These are phyloP conservation scores for Pleoardoris graminearum DNA, from an alignment of 2,329 filamentous ascomycete species.

Conservation along the genomic window DNA sequence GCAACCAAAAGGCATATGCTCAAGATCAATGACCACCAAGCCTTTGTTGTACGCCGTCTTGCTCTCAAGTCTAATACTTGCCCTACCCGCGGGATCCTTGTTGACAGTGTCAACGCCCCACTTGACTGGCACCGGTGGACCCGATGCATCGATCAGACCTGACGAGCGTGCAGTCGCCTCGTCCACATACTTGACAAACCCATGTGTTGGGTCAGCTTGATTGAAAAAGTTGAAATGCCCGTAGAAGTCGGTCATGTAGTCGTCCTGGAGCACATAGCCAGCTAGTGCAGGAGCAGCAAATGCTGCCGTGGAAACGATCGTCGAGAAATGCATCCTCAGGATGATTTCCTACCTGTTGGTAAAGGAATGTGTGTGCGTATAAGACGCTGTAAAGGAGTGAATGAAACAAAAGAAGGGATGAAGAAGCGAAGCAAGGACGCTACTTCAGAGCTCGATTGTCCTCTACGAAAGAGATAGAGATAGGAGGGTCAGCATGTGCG, in stretches of 20 bases:
- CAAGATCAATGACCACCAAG: conserved; percentile 55
- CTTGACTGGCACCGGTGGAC: conserved; percentile 40
- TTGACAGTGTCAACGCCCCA: conserved; percentile 53
- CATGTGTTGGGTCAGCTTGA: conserved; percentile 50
- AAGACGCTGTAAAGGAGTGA: conserved; percentile 28
- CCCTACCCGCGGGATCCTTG: conserved; percentile 45
- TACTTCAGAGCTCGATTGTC: conserved; percentile 6
- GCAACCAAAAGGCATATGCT: conserved; percentile 56
- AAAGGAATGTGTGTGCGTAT: conserved; percentile 39
- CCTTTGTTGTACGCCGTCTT: conserved; percentile 53
- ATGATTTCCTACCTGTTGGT: conserved; percentile 24
- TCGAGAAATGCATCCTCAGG: conserved; percentile 43
- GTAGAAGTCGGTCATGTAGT: conserved; percentile 51
- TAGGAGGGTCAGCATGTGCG: not conserved
- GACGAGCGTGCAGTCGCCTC: conserved; percentile 43
- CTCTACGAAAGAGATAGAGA: conserved; percentile 12
- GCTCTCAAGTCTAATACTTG: conserved; percentile 53
- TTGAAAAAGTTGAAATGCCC: conserved; percentile 51
- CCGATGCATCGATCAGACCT: conserved; percentile 46
- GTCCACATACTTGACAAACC: conserved; percentile 48
- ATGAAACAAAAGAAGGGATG: conserved; percentile 21
- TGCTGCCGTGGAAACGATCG: conserved; percentile 39
- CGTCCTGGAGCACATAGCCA: conserved; percentile 47
- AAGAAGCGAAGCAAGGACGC: conserved; percentile 21
- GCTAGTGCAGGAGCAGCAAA: conserved; percentile 43